Percentiles rank a stretch among this genome's conserved stretches.
phyloP scores from a whole-genome alignment of 257 asterid species.

The Petrea volubilis region DNA sequence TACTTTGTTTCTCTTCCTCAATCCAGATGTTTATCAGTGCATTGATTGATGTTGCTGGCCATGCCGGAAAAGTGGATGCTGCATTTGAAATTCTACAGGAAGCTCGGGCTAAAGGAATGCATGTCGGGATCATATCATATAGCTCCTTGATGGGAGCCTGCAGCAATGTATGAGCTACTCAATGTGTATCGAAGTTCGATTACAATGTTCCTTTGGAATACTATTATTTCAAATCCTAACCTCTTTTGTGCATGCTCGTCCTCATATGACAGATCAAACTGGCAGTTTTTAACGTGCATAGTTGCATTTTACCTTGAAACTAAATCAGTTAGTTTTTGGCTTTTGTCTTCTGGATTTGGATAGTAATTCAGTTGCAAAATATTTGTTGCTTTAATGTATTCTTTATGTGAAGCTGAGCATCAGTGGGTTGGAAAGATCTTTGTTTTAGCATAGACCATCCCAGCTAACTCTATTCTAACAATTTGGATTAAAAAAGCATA shows the following conservation, averaged over 20 bases:
- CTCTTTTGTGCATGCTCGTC: conserved; percentile 13
- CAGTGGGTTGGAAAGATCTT: conserved; percentile 16
- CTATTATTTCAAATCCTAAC: conserved; percentile 12
- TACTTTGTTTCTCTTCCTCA: conserved; percentile 27
- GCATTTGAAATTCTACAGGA: conserved; percentile 88
- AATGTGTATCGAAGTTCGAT: not conserved
- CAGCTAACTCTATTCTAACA: conserved; percentile 7
- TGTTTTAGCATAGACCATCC: not conserved
- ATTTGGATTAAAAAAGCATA: not conserved
- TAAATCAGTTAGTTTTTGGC: not conserved
- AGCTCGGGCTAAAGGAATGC: conserved; percentile 75
- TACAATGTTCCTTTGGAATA: conserved; percentile 7
- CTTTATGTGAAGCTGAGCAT: conserved; percentile 9
- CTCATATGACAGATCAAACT: conserved; percentile 1
- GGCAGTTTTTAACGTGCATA: conserved; percentile 7
- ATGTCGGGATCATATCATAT: conserved; percentile 76
- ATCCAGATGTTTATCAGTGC: conserved; percentile 92
- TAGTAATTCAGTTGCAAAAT: not conserved
- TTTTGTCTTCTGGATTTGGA: conserved; percentile 10
- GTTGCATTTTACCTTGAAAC: conserved; percentile 9
- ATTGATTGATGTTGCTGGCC: conserved; percentile 96
- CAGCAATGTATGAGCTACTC: conserved; percentile 64
- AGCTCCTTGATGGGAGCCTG: conserved; percentile 99
- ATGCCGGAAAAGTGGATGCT: conserved; percentile 87
- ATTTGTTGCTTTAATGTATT: not conserved